Evolutionary conservation across 2,329 filamentous ascomycete species (phyloP), one percentile per base, ranked within the genome.

Genomic region (Ophiognomonia clavigignenti-juglandacearum): DNA sequence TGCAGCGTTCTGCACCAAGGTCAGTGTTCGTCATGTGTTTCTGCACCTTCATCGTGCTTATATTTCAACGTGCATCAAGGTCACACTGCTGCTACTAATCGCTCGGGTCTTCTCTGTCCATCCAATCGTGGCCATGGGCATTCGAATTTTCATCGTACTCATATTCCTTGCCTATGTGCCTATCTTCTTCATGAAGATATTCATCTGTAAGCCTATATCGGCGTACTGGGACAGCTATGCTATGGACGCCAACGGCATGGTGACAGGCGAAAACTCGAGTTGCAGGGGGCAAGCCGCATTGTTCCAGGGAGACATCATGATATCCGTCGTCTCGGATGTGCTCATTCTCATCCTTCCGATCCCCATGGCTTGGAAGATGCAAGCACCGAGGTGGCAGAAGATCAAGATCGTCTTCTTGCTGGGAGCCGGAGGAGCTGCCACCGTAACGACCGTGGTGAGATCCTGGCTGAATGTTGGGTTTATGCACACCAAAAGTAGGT

Each of bases 261-360:
- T n/a, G 6, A 36, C 39, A 8, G 45, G 38, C n/a, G 19, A 18
- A 10, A 47, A 37, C 10, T 11, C 29, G 16, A 29, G 36, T 16
- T 68, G 66, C 44, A 52, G 66, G n/a, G 53, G 63, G 18, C 60
- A 65, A 32, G 48, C 56, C 6, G 57, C 54, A 18, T 41, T 68
- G 6, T 68, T 67, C 48, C 55, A 62, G 8, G 56, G 59, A 8
- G 65, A 67, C 32, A 55, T 61, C 2, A 51, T 58, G n/a, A 52
- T 65, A 6, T 62, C 61, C 32, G 61, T 63, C n/a, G 37, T 65
- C 4, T 64, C 61, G 18, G 65, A 67, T 39, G 43, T 62, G 14
- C 54, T 62, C 20, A 63, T 67, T 6, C 53, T 67, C n/a, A 22
- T 64, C 11, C 40, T 68, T 10, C 65, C 65, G 2, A 56, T 65